Base-by-base conservation (phyloP, 352 stramenopile species). In the Phytophthora boehmeriae region DNA sequence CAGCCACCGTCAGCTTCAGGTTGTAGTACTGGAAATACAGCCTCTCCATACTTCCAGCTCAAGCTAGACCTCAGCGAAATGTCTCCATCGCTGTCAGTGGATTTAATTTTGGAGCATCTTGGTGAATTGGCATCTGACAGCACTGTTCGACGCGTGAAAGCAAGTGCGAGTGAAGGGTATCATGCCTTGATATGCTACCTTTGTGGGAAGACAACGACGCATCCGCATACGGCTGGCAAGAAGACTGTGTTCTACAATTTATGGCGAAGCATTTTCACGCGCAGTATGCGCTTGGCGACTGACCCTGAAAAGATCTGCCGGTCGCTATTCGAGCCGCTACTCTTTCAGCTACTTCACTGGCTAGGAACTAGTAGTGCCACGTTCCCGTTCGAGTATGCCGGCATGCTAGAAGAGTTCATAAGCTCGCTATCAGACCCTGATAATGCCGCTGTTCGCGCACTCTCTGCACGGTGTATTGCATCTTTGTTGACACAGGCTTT, bases 311-410 rank as follows among this genome's bases (percentile, higher is more conserved):
- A 86, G 47, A 81, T 95, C 46, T 84, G 74, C 39, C 75, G 81
- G 28, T 69, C 73, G 13, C 67, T 95, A 5, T 93, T 95, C 48
- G 71, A 89, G 23, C 83, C 86, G 3, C 50, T 93, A 16, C 53
- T 93, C 8, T 89, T 92, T 25, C 84, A 95, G 63, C 41, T 93
- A 23, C 57, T 87, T 43, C 80, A 73, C 4, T 95, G 86, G 86
- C 55, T 92, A 16, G 81, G 73, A 57, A 77, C 66, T 25, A 80
- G 78, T 42, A 78, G 66, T 20, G 74, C 84, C 9, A 66, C 65
- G 8, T 91, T 80, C 58, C 80, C 82, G 8, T 90, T 88, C 50
- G 86, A 95, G 58, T 89, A 86, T 54, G 62, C 79, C 8, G 63
- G 58, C 46, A 61, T 93, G 16, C 57, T 93, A 19, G 81, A 93